Evolutionary conservation across 1,139 yeast species (phyloP), one percentile per base, ranked within the genome.

Genomic region (Scheffersomyces cryptocercus): DNA sequence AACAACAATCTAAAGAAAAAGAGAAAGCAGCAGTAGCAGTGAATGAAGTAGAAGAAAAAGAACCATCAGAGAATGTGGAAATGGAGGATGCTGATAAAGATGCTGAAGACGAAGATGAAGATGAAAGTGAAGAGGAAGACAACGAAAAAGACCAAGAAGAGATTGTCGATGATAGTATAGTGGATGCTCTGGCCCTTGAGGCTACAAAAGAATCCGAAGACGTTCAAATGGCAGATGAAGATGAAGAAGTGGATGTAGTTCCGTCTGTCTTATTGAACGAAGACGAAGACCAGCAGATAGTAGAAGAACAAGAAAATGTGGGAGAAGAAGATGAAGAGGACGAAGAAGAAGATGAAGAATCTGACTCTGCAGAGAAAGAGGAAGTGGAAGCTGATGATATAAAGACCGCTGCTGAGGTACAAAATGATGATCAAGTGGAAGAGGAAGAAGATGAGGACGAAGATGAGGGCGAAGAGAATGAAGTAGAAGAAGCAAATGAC

Each of bases 41-140:
- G 9, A 31, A 31, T 15, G 35, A 31, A n/a, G 35, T 42, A 35
- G 37, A 36, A n/a, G 40, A n/a, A 35, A 35, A 36, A n/a, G 40
- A n/a, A 24, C 12, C 1, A 16, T 16, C 32, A 37, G 24, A 36
- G 26, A 36, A 20, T 13, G 35, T 33, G 15, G 42, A 44, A 32
- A 29, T 29, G 8, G 26, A 20, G 5, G 41, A 42, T 15, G 39
- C 12, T 30, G 24, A 10, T 13, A 39, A 16, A n/a, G 28, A n/a
- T 13, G 47, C 41, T 28, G 32, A 13, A 6, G 14, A 13, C 14
- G 14, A n/a, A 26, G 34, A 35, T 24, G 32, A 15, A 11, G 34
- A 13, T 3, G 37, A 33, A 16, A 24, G 20, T 13, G 28, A 29
- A 8, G 33, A 29, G 14, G 34, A 28, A 35, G 36, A 37, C 28